Evolutionary conservation across 2,329 filamentous ascomycete species (phyloP).

Genomic region (Colletotrichum orchidophilum): DNA sequence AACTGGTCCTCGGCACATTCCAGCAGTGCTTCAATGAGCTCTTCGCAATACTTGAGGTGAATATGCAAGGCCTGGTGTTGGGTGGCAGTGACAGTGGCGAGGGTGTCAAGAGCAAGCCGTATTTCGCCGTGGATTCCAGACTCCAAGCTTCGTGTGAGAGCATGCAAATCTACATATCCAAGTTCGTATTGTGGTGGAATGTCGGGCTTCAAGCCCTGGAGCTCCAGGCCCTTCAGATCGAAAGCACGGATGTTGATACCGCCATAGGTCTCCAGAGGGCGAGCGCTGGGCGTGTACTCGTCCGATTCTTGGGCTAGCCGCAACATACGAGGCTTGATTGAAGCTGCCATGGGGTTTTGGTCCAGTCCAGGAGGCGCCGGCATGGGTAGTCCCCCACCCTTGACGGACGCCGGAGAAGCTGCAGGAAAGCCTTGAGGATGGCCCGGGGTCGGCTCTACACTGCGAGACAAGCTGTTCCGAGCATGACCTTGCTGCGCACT

Average conservation of each 20-base stretch:
- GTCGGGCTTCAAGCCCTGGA: conserved; percentile 76
- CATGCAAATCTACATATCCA: conserved; percentile 89
- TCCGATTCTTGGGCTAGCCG: conserved; percentile 57
- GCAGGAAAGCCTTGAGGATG: conserved; percentile 53
- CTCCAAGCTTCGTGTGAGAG: conserved; percentile 88
- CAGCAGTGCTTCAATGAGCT: conserved; percentile 85
- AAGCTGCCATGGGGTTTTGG: conserved; percentile 28
- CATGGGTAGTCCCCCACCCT: conserved; percentile 53
- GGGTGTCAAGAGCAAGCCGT: conserved; percentile 86
- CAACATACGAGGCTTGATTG: conserved; percentile 44
- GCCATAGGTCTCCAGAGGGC: conserved; percentile 70
- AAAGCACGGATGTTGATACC: conserved; percentile 76
- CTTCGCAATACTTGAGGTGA: conserved; percentile 80
- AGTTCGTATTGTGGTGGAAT: conserved; percentile 80
- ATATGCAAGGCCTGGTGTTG: conserved; percentile 71
- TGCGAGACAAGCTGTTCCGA: conserved; percentile 62
- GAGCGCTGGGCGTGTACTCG: conserved; percentile 64
- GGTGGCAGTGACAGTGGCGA: conserved; percentile 74
- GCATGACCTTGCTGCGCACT: conserved; percentile 54
- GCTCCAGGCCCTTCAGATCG: conserved; percentile 70
- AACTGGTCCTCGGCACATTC: conserved; percentile 93
- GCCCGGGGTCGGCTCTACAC: conserved; percentile 55
- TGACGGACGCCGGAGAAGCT: conserved; percentile 55
- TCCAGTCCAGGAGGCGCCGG: conserved; percentile 40
- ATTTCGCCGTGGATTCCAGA: conserved; percentile 91